A percentile compares a stretch with the other conserved stretches of the same genome.
Conservation (phyloP, 2,329 filamentous ascomycete species). For the Gyromitra esculenta region DNA sequence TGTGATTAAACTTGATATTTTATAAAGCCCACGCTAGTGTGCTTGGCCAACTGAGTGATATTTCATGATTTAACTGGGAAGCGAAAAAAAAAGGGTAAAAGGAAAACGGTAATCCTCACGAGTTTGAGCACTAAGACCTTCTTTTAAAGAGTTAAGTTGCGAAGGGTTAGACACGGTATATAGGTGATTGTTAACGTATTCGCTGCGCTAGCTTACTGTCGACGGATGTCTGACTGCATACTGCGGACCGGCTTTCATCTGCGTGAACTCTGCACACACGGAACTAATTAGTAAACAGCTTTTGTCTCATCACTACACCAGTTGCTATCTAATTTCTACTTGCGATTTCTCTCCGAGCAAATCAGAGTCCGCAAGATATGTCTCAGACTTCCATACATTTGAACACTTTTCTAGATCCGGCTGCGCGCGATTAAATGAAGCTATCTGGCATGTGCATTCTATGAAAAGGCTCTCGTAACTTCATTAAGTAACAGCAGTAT, state of each 20-base stretch:
- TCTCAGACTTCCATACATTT: neutral
- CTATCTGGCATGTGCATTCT: neutral
- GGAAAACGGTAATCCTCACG: neutral
- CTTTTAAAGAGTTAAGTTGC: neutral
- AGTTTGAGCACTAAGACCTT: neutral
- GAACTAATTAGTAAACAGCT: neutral
- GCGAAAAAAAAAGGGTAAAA: neutral
- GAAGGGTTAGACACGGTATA: neutral
- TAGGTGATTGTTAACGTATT: neutral
- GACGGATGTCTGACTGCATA: neutral
- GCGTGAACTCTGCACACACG: neutral
- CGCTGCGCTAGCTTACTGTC: neutral
- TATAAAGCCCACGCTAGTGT: neutral
- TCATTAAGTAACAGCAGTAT: neutral
- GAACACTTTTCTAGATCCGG: neutral
- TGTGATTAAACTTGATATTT: neutral
- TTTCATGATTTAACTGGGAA: neutral
- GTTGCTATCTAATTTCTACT: neutral
- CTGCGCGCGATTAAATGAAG: neutral
- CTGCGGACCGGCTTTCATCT: neutral
- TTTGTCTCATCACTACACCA: neutral
- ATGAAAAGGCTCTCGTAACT: constrained; percentile 1
- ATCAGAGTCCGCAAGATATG: neutral
- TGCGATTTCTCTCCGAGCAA: neutral
- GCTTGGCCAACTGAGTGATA: neutral